Evolutionary conservation across 441 rosid species (phyloP).

Genomic region (Eugenia klotzschiana): DNA sequence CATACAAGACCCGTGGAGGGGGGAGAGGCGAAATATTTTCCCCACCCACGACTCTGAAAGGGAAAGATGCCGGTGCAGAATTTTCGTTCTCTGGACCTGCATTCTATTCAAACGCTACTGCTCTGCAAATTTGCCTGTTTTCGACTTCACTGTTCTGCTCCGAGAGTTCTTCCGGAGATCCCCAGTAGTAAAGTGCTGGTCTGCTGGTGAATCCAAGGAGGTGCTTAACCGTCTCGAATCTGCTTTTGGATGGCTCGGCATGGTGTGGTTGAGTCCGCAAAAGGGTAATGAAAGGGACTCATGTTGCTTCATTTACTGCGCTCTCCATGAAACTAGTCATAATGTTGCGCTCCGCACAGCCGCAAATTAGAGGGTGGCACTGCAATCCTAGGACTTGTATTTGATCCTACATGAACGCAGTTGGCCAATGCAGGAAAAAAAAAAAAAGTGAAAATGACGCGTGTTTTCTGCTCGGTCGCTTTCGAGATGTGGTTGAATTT

Average conservation of each 20-base stretch:
- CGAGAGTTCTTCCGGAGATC: neutral
- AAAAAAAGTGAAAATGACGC: neutral
- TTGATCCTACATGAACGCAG: neutral
- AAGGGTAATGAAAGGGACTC: neutral
- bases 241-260: neutral
- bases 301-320: neutral
- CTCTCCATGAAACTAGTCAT: neutral
- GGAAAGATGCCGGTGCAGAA: neutral
- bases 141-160: neutral
- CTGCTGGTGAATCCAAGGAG: neutral
- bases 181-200: neutral
- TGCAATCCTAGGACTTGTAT: neutral
- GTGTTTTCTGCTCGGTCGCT: neutral
- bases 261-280: neutral
- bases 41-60: neutral
- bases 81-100: neutral
- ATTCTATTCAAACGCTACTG: neutral
- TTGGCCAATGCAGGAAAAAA: neutral
- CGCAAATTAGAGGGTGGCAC: neutral
- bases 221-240: neutral
- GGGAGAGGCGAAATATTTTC: neutral
- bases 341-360: neutral
- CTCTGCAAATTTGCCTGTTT: neutral
- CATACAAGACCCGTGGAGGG: neutral
- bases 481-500: neutral